phyloP scores from a whole-genome alignment of 768 basidiomycete genomes.

The Rhodotorula taiwanensis region DNA sequence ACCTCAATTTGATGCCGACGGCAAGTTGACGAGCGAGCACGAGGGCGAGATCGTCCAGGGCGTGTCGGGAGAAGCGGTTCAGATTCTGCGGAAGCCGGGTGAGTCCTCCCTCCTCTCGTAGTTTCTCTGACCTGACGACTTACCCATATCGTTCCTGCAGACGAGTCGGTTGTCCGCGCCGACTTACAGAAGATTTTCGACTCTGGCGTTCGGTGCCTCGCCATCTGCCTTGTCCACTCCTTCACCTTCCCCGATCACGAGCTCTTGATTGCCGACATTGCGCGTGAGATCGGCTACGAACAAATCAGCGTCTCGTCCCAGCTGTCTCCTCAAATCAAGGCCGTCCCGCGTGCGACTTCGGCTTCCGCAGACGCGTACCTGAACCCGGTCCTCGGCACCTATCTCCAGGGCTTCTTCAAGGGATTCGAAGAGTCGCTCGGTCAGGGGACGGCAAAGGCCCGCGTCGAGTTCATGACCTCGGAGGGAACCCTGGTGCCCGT shows the following conservation, averaged over 20 bases:
- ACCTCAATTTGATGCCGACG: constrained; percentile 66
- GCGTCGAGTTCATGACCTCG: constrained; percentile 93
- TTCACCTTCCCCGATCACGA: constrained; percentile 67
- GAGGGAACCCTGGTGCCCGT: constrained; percentile 80
- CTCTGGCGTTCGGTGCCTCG: constrained; percentile 78
- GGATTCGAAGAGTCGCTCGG: constrained; percentile 60
- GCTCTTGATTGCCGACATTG: constrained; percentile 60
- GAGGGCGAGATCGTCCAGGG: constrained; percentile 72
- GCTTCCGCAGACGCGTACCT: constrained; percentile 93
- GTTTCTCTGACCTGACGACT: constrained; percentile 40
- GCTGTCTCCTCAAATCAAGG: constrained; percentile 89
- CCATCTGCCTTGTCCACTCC: constrained; percentile 83
- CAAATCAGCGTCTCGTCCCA: constrained; percentile 83
- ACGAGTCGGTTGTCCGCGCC: constrained; percentile 52
- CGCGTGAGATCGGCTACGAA: constrained; percentile 72
- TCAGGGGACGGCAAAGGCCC: constrained; percentile 49
- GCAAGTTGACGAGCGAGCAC: constrained; percentile 61
- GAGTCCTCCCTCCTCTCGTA: background rate
- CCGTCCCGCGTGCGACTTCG: constrained; percentile 85
- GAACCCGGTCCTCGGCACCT: constrained; percentile 74
- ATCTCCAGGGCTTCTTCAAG: constrained; percentile 82
- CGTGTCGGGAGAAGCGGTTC: constrained; percentile 54
- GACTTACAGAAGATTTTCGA: constrained; percentile 68
- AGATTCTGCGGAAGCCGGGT: constrained; percentile 24
- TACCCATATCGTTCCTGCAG: constrained; percentile 40